Evolutionary conservation across 495 filamentous ascomycete genomes (phyloP), one percentile per base, ranked within the genome.

Genomic region (Hyaloscypha finlandica): DNA sequence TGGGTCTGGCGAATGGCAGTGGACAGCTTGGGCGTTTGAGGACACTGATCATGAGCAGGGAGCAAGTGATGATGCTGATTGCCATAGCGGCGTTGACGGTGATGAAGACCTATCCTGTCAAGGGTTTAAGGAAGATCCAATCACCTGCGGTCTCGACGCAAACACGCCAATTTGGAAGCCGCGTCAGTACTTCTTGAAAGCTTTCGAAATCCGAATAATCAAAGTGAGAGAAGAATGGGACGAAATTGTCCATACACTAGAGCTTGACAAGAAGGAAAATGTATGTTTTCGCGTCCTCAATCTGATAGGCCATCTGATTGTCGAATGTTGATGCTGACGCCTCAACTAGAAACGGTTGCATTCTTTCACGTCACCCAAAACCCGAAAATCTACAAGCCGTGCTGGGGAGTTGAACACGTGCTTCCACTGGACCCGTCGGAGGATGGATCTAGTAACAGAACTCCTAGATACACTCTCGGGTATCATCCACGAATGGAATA

Each of bases 151-250:
- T 56, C 8, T 56, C 8, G 19, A 31, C 22, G 37, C 54, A 57
- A 65, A 25, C 8, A 19, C 0, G 6, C 63, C 63, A 0, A 65
- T 65, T 65, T 57, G 52, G 63, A 58, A n/a, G 12, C 63, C 63
- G n/a, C 52, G 63, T 1, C 3, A 65, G 37, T 65, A 65, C 53
- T 65, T 39, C 25, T 0, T 31, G 4, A 65, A 58, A 30, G 39
- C 53, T 57, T 58, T 65, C 0, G 33, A 65, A 6, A 32, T 65
- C 11, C 0, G 30, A 16, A 48, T 58, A 9, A 32, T 48, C 39
- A 22, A 57, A 30, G 52, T 58, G 6, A 22, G 54, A 0, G 8
- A 42, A 48, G 63, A 65, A 19, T 65, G 63, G 63, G n/a, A 45
- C 6, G 11, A 14, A 19, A 3, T 65, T 6, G 54, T 58, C 30